phyloP scores from a whole-genome alignment of 2,329 filamentous ascomycete genomes.

The Trichoderma brevicompactum region DNA sequence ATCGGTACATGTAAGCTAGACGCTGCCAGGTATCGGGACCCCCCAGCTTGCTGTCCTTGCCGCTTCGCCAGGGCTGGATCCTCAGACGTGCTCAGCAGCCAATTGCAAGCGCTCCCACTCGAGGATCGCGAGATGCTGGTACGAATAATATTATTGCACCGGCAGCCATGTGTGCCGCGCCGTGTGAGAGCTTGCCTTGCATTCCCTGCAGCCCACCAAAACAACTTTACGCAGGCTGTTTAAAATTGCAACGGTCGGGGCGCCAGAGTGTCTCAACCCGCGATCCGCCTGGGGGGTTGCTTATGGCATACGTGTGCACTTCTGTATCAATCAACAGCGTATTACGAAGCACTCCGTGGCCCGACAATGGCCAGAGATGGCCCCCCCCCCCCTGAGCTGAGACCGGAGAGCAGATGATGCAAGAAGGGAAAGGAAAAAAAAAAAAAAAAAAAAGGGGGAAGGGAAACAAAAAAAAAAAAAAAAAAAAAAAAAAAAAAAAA shows the following conservation, averaged over 20 bases:
- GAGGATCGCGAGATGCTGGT: conserved; percentile 3
- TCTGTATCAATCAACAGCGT: neutral
- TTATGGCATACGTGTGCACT: conserved; percentile 23
- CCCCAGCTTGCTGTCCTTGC: neutral
- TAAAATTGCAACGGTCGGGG: conserved; percentile 23
- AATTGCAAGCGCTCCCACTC: conserved; percentile 7
- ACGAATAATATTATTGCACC: conserved; percentile 4
- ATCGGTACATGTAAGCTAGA: conserved; percentile 3
- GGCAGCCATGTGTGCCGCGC: conserved; percentile 2
- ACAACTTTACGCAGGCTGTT: conserved; percentile 21
- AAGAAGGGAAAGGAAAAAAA: too few species aligned
- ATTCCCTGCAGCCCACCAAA: conserved; percentile 28
- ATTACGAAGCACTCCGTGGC: conserved; percentile 1
- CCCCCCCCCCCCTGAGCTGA: too few species aligned
- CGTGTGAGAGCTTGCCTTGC: conserved; percentile 20
- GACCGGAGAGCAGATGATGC: too few species aligned
- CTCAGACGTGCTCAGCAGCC: conserved; percentile 19
- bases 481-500: too few species aligned
- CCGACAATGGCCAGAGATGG: too few species aligned
- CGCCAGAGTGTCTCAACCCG: neutral
- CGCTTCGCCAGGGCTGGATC: conserved; percentile 27
- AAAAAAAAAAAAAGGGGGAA: neutral
- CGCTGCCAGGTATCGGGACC: conserved; percentile 3
- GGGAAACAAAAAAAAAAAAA: neutral
- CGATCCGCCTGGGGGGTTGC: too few species aligned